A percentile compares a stretch with the other conserved stretches of the same genome.
Evolutionary conservation across 2,329 filamentous ascomycete species (phyloP).

Genomic region (Microsporum canis): DNA sequence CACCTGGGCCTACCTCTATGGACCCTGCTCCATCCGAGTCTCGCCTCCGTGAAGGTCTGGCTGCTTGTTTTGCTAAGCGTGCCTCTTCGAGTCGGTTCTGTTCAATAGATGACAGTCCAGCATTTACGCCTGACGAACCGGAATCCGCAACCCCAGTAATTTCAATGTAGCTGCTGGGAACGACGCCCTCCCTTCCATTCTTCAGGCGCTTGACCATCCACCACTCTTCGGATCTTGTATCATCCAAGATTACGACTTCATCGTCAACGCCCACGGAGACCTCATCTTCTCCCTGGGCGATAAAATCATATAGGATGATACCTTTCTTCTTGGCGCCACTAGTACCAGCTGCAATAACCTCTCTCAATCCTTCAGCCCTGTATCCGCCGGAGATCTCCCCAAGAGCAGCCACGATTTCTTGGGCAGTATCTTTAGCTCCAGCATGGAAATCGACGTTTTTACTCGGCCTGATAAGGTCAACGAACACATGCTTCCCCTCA

Average conservation of each 20-base stretch:
- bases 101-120: conserved; percentile 58
- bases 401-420: conserved; percentile 79
- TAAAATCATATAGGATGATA: conserved; percentile 84
- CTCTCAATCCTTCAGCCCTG: conserved; percentile 65
- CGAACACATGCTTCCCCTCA: conserved; percentile 94
- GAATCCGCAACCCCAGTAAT: conserved; percentile 55
- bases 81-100: conserved; percentile 71
- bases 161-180: conserved; percentile 93
- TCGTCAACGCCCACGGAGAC: conserved; percentile 84
- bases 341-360: conserved; percentile 72
- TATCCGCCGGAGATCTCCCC: conserved; percentile 82
- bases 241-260: conserved; percentile 81
- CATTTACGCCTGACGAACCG: conserved; percentile 46
- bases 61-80: conserved; percentile 67
- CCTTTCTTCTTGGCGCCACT: conserved; percentile 68
- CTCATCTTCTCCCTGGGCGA: conserved; percentile 92
- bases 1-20: conserved; percentile 65
- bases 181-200: conserved; percentile 89
- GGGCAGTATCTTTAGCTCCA: conserved; percentile 89
- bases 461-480: conserved; percentile 82
- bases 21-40: conserved; percentile 39
- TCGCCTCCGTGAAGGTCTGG: conserved; percentile 50
- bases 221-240: conserved; percentile 91
- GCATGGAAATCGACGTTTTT: conserved; percentile 96
- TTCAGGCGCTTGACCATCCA: conserved; percentile 88